Base-by-base conservation (phyloP, 129 eudicot genomes). In the Erigeron canadensis region DNA sequence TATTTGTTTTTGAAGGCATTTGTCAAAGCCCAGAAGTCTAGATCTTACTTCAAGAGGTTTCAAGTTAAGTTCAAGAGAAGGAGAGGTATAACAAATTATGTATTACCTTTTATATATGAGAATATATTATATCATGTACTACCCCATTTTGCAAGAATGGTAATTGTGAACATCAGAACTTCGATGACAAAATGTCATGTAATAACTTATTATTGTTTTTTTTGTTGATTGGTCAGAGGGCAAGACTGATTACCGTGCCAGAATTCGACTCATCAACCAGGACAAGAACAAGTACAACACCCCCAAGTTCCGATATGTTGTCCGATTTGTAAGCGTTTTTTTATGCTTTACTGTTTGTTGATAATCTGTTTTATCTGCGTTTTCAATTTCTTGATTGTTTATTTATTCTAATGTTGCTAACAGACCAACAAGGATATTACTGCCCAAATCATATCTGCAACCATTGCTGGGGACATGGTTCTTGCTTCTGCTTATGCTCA, bases 261-360 rank as follows among this genome's bases (percentile, higher is more conserved):
- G 96, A 73, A 78, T 80, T 48, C 92, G 96, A 3, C 59, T 92
- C 80, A 92, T 92, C 17, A 92, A 92, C 28, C 96, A 92, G 72
- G 98, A 92, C 80, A 92, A 92, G 64, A 92, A 92, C 77, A 92
- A 92, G 79, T 92, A 92, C 80, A 91, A 91, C 82, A 91, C 98
- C 5, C 96, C 96, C 2, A 94, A 94, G 56, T 94, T 82, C 45
- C 87, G 98, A 5, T 87, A 75, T 75, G 96, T 94, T 58, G 98
- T 94, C 19, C 90, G 98, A 76, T 89, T 94, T 73, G 97, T 91
- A 91, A 80, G 91, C 92, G 63, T 6, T 17, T 10, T 22, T 10
- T 1, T 60, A 15, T 75, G 43, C 1, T 23, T 6, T 13, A 43
- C 6, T 17, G 5, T 3, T 2, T 4, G 0, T 61, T 17, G 1